Evolutionary conservation across 768 basidiomycete genomes (phyloP), one percentile per base, ranked within the genome.

Genomic region (Lactifluus hygrophoroides): DNA sequence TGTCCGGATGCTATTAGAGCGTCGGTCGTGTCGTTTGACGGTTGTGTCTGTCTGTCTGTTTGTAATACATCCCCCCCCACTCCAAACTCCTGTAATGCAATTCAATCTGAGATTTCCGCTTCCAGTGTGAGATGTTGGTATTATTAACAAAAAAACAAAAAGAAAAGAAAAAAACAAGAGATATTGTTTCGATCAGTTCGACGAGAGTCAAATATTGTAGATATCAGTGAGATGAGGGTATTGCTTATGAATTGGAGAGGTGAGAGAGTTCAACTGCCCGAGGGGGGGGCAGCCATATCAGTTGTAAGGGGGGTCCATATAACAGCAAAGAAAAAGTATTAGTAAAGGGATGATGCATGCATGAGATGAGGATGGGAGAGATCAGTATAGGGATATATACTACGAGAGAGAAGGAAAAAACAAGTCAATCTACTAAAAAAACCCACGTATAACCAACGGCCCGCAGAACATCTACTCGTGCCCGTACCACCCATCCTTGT

Each of bases 401-500:
- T 40, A 17, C 28, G 7, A 40, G 46, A 25, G 9, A 21, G 28
- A 30, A 11, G 10, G 35, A 43, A 3, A 32, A 43, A 11, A 51
- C 23, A 28, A 32, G 21, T 4, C 42, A 34, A 21, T 19, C n/a
- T 32, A 25, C 43, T 27, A 19, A 38, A 38, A 25, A 11, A 21
- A 21, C 23, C 23, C n/a, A 23, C 9, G 23, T 35, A 17, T 9
- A 9, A n/a, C n/a, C n/a, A n/a, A n/a, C n/a, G n/a, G n/a, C n/a
- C n/a, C n/a, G n/a, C n/a, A n/a, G n/a, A n/a, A n/a, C n/a, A n/a
- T n/a, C 14, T 25, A 27, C 5, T n/a, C 60, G 48, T 75, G 88
- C 65, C 75, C 73, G 80, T 83, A 92, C 90, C 90, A 93, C 35
- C 90, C 90, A 47, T 92, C 85, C 1, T 82, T 76, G 42, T 81